phyloP scores from a whole-genome alignment of 1,139 yeast genomes.

The Yamadazyma atlantica region DNA sequence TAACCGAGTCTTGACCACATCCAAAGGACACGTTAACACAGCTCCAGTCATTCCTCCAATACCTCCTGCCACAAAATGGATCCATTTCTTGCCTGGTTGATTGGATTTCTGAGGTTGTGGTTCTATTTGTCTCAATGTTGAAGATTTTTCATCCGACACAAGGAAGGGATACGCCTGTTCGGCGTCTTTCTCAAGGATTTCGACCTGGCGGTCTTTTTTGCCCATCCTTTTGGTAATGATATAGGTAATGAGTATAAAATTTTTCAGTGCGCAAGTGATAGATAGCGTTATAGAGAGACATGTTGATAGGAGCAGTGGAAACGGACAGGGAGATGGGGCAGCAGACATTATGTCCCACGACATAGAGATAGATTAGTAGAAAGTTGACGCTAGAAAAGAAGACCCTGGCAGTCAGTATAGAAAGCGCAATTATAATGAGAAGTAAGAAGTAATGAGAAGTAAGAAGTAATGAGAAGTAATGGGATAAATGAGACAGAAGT shows the following conservation, averaged over 20 bases:
- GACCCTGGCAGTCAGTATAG: too few relatives aligned
- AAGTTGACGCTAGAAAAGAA: too few relatives aligned
- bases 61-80: conserved; percentile 99
- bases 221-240: background rate
- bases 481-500: too few relatives aligned
- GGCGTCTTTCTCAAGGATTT: conserved; percentile 52
- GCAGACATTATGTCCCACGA: too few relatives aligned
- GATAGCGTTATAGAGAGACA: too few relatives aligned
- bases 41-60: conserved; percentile 99
- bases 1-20: conserved; percentile 91
- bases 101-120: conserved; percentile 10
- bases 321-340: too few relatives aligned
- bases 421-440: background rate
- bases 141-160: conserved; percentile 70
- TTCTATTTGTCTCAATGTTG: conserved; percentile 40
- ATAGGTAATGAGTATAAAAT: background rate
- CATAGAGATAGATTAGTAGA: too few relatives aligned
- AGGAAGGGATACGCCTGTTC: conserved; percentile 58
- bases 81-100: conserved; percentile 73
- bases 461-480: too few relatives aligned
- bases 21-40: conserved; percentile 88
- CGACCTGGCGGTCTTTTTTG: conserved; percentile 10
- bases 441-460: background rate
- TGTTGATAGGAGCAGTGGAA: too few relatives aligned
- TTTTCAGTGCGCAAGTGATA: background rate